Percentiles rank a stretch among this genome's conserved stretches.
Conservation (phyloP, 2,329 filamentous ascomycete species). For the Tolypocladium inflatum region DNA sequence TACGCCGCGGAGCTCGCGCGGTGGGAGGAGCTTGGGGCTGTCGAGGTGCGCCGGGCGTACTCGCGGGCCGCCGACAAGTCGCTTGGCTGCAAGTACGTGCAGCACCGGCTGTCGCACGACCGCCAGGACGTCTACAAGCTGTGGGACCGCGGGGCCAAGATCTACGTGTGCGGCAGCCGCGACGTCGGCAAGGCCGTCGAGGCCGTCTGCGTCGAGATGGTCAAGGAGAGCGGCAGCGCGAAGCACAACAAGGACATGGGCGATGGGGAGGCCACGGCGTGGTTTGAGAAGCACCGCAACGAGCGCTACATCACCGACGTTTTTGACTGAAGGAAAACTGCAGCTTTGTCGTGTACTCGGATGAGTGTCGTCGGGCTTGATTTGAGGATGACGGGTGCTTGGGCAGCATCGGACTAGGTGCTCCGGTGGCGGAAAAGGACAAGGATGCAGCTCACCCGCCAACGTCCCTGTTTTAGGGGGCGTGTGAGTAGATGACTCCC, state of each 20-base stretch:
- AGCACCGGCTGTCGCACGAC: conserved; percentile 30
- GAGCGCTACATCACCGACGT: conserved; percentile 52
- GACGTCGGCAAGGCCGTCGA: conserved; percentile 38
- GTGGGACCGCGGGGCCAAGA: conserved; percentile 37
- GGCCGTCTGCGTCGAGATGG: conserved; percentile 25
- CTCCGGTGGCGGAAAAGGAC: background rate
- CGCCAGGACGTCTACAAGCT: conserved; percentile 24
- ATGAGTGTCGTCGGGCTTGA: background rate
- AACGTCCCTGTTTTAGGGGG: background rate
- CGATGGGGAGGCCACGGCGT: conserved; percentile 30
- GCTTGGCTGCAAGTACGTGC: conserved; percentile 38
- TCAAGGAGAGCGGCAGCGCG: conserved; percentile 19
- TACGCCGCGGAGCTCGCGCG: conserved; percentile 47
- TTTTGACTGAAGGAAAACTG: conserved; percentile 35
- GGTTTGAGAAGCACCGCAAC: conserved; percentile 42
- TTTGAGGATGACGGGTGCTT: background rate
- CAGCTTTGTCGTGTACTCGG: background rate
- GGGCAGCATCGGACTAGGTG: background rate
- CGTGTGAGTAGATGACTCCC: background rate
- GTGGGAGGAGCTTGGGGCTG: conserved; percentile 52
- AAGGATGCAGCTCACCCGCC: background rate
- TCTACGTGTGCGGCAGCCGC: conserved; percentile 57
- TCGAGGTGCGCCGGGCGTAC: conserved; percentile 51
- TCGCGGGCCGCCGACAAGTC: conserved; percentile 33
- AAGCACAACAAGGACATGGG: conserved; percentile 14